Percentiles rank a stretch among this genome's conserved stretches.
phyloP scores from a whole-genome alignment of 495 filamentous ascomycete species.

The Daldinia concentrica region DNA sequence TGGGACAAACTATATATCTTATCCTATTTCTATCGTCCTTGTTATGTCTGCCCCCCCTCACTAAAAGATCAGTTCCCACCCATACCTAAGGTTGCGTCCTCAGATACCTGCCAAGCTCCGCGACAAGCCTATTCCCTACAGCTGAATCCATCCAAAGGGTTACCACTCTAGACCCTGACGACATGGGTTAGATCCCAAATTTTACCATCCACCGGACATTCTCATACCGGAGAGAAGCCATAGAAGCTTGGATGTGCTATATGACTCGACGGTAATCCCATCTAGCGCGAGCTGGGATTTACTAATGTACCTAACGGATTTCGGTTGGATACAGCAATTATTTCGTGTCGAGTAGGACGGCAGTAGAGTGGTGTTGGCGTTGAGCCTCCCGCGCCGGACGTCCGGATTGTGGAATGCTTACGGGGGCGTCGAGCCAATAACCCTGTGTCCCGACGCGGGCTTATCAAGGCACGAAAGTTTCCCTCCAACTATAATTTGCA shows the following conservation, averaged over 20 bases:
- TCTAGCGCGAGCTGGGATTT: neutral
- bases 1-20: slow-evolving; percentile 4
- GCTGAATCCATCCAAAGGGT: neutral
- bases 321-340: neutral
- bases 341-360: neutral
- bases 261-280: neutral
- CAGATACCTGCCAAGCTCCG: slow-evolving; percentile 5
- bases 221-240: slow-evolving; percentile 11
- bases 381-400: slow-evolving; percentile 25
- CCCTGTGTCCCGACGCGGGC: slow-evolving; percentile 2
- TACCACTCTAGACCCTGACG: neutral
- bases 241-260: neutral
- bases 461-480: slow-evolving; percentile 2
- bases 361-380: neutral
- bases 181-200: slow-evolving; percentile 10
- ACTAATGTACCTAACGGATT: neutral
- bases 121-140: neutral
- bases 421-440: neutral
- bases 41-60: neutral
- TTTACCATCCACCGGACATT: slow-evolving; percentile 22
- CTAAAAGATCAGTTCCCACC: neutral
- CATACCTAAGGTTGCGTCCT: neutral
- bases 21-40: slow-evolving; percentile 1
- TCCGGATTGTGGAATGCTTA: slow-evolving; percentile 18
- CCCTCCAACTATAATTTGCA: slow-evolving; percentile 5